A percentile compares a stretch with the other conserved stretches of the same genome.
Conservation (phyloP, 2,329 filamentous ascomycete genomes). For the Alternaria arbusti region DNA sequence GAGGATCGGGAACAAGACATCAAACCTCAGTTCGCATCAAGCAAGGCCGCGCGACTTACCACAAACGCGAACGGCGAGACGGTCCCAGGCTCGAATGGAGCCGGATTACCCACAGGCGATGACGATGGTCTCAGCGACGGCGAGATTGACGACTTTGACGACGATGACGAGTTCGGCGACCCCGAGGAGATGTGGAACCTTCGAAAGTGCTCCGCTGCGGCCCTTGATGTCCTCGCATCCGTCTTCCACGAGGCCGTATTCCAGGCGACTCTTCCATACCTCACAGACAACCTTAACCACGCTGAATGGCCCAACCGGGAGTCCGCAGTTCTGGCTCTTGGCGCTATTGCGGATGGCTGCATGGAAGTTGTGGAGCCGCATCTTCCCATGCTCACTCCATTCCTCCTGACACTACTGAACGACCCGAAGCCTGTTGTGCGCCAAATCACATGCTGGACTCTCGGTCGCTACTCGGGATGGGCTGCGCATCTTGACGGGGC, state of each 20-base stretch:
- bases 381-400: constrained; percentile 87
- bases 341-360: constrained; percentile 93
- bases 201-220: constrained; percentile 94
- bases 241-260: constrained; percentile 91
- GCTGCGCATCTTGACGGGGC: constrained; percentile 75
- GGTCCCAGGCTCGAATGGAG: constrained; percentile 50
- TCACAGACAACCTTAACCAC: constrained; percentile 88
- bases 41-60: constrained; percentile 65
- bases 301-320: constrained; percentile 90
- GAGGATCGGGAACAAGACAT: constrained; percentile 92
- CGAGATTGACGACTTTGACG: constrained; percentile 76
- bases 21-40: constrained; percentile 87
- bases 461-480: constrained; percentile 93
- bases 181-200: constrained; percentile 95
- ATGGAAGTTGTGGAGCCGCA: constrained; percentile 89
- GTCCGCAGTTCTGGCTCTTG: constrained; percentile 90
- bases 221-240: constrained; percentile 89
- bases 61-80: constrained; percentile 56
- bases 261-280: constrained; percentile 87
- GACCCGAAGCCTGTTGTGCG: constrained; percentile 89
- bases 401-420: constrained; percentile 82
- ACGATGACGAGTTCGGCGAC: constrained; percentile 74
- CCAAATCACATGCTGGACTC: constrained; percentile 97
- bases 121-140: constrained; percentile 86
- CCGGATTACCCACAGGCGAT: constrained; percentile 49